Conservation (phyloP, 768 basidiomycete genomes). For the Clathrus columnatus region DNA sequence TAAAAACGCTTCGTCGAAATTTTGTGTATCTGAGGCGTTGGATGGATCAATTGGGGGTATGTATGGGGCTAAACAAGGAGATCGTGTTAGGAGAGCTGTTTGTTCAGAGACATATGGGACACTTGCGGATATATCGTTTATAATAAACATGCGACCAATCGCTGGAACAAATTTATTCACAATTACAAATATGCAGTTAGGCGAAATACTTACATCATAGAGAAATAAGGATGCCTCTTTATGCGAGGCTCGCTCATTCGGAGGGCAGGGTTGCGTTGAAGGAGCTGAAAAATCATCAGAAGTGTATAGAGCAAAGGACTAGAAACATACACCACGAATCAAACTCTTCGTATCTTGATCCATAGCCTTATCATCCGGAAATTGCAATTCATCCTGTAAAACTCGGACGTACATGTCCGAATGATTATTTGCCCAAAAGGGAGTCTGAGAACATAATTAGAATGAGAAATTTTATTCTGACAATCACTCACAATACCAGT, state of each 20-base stretch:
- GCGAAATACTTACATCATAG: slow-evolving; percentile 63
- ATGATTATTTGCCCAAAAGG: slow-evolving; percentile 88
- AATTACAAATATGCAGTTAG: slow-evolving; percentile 7
- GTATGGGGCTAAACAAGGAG: slow-evolving; percentile 60
- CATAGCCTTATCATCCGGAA: slow-evolving; percentile 86
- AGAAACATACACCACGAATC: slow-evolving; percentile 74
- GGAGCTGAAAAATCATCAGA: slow-evolving; percentile 40
- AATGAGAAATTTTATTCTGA: neutral
- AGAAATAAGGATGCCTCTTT: slow-evolving; percentile 92
- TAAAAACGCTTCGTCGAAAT: slow-evolving; percentile 95
- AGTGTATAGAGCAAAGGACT: neutral
- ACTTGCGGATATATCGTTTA: slow-evolving; percentile 86
- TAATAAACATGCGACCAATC: slow-evolving; percentile 93
- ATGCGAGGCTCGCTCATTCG: slow-evolving; percentile 90
- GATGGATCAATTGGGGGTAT: slow-evolving; percentile 85
- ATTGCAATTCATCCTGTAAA: slow-evolving; percentile 79
- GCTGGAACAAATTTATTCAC: slow-evolving; percentile 32
- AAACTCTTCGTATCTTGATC: slow-evolving; percentile 94
- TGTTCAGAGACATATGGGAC: slow-evolving; percentile 11
- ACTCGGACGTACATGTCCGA: slow-evolving; percentile 93
- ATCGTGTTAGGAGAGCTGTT: slow-evolving; percentile 2
- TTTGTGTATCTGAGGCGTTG: slow-evolving; percentile 92
- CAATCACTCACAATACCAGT: slow-evolving; percentile 74
- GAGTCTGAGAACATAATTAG: slow-evolving; percentile 47
- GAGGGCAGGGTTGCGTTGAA: slow-evolving; percentile 87